Evolutionary conservation across 1,284 basidiomycete genomes (phyloP).

Genomic region (Melampsora americana): DNA sequence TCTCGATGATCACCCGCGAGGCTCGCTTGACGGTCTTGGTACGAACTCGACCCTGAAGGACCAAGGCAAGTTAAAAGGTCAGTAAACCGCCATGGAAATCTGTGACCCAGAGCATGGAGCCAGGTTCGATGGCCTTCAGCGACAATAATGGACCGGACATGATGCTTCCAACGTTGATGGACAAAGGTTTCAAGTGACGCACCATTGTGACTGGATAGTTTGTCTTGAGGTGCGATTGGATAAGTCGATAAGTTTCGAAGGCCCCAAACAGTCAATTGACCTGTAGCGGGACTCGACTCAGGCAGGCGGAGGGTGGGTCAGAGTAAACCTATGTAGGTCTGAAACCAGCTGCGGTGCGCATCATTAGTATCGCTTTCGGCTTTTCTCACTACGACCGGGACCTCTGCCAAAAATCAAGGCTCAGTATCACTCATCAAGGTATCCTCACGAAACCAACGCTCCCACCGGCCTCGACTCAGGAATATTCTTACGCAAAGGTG

Average conservation of each 20-base stretch:
- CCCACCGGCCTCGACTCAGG: background rate
- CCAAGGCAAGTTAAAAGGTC: background rate
- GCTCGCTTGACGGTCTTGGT: conserved; percentile 99
- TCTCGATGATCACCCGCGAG: conserved; percentile 98
- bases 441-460: background rate
- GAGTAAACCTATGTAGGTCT: background rate
- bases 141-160: no score
- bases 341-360: background rate
- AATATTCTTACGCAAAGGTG: conserved; percentile 39
- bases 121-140: no score
- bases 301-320: no score
- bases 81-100: no score
- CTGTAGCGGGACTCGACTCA: no score
- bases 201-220: conserved; percentile 3
- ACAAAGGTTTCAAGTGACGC: background rate
- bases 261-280: no score
- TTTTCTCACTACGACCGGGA: background rate
- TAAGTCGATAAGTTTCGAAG: no score
- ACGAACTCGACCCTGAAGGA: conserved; percentile 85
- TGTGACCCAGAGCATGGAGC: no score
- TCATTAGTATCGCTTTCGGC: background rate
- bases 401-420: background rate
- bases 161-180: background rate
- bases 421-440: background rate
- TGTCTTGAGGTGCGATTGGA: conserved; percentile 5